phyloP scores from a whole-genome alignment of 2,329 filamentous ascomycete genomes.

The Arthrobotrys entomopaga region DNA sequence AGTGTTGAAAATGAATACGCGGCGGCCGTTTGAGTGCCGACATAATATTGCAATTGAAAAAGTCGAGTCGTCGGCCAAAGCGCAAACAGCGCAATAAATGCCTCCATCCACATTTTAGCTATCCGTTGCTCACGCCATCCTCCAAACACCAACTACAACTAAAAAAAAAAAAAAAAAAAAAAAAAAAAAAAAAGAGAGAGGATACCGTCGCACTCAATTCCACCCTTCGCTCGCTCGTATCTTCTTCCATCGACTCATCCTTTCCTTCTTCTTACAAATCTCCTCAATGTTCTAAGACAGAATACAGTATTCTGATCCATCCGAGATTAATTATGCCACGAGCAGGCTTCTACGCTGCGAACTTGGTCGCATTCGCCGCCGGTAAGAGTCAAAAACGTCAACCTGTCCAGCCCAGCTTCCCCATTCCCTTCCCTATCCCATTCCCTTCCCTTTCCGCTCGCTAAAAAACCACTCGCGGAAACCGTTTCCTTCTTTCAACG shows the following conservation, averaged over 20 bases:
- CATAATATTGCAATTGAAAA: no score
- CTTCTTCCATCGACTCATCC: slow-evolving; percentile 6
- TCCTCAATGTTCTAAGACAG: slow-evolving; percentile 13
- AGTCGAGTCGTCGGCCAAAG: slow-evolving; percentile 18
- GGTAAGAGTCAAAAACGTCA: slow-evolving; percentile 62
- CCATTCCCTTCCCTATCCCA: slow-evolving; percentile 24
- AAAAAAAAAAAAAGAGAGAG: no score
- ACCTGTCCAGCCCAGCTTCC: neutral
- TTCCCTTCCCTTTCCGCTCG: slow-evolving; percentile 53
- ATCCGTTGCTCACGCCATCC: slow-evolving; percentile 2
- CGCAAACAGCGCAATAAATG: slow-evolving; percentile 8
- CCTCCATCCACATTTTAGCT: neutral
- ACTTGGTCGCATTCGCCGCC: slow-evolving; percentile 63
- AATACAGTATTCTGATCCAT: neutral
- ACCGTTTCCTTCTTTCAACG: neutral
- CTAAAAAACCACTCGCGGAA: neutral
- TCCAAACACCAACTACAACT: no score
- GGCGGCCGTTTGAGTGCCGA: no score
- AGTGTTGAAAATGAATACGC: no score
- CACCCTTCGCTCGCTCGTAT: slow-evolving; percentile 4
- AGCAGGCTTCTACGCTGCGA: slow-evolving; percentile 63
- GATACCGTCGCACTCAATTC: slow-evolving; percentile 16
- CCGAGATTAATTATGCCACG: slow-evolving; percentile 63
- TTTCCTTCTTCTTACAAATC: neutral
- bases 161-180: no score